phyloP scores from a whole-genome alignment of 257 asterid genomes.

The Lantana camara region DNA sequence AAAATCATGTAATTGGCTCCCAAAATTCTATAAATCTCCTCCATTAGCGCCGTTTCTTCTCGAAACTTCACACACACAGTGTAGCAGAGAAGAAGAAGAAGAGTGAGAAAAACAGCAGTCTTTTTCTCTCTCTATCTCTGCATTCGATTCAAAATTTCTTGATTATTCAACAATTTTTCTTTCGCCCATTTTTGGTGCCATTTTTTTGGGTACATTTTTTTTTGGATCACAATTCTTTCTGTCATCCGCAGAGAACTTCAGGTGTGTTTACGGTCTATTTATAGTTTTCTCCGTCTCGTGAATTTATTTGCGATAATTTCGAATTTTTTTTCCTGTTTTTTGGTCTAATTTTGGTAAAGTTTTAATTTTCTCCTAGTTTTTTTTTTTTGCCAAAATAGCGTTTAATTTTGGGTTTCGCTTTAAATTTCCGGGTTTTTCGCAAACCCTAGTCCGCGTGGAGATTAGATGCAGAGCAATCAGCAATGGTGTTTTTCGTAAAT shows the following conservation, averaged over 20 bases:
- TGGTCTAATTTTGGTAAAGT: neutral
- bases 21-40: neutral
- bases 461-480: slow-evolving; percentile 4
- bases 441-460: slow-evolving; percentile 43
- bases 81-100: slow-evolving; percentile 21
- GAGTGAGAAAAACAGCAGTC: slow-evolving; percentile 8
- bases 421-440: slow-evolving; percentile 9
- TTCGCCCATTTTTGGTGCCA: slow-evolving; percentile 6
- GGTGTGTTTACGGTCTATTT: slow-evolving; percentile 26
- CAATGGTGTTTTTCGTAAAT: neutral
- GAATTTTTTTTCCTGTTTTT: neutral
- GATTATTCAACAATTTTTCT: slow-evolving; percentile 1
- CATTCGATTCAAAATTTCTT: neutral
- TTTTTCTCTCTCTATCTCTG: slow-evolving; percentile 26
- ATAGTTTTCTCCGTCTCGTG: neutral
- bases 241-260: slow-evolving; percentile 20
- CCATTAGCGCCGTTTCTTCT: slow-evolving; percentile 29
- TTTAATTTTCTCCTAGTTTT: neutral
- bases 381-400: too few species aligned
- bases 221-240: neutral
- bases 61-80: slow-evolving; percentile 20
- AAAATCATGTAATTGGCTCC: neutral
- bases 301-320: slow-evolving; percentile 2
- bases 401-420: too few species aligned
- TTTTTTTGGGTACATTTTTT: neutral